Base-by-base conservation (phyloP, 805 yeast genomes). In the Lachancea quebecensis region DNA sequence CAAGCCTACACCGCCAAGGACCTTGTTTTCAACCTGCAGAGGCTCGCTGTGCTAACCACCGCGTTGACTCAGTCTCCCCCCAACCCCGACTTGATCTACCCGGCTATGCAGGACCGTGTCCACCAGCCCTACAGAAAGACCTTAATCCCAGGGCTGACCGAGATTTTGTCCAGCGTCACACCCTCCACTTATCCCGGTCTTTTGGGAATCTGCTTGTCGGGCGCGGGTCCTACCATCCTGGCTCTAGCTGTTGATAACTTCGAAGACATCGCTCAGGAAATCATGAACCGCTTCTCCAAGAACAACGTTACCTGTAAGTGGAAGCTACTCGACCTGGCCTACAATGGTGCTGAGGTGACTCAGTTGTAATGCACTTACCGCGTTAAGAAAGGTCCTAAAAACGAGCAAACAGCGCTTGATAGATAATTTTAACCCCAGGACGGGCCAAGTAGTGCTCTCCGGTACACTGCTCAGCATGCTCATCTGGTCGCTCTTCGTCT, bases 51-150 rank as follows among this genome's bases (percentile, higher is more conserved):
- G 18, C 76, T 93, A 53, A 93, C 98, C 27, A 82, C 93, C 5
- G 96, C 97, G 0, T 78, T 93, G 59, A 84, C 95, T n/a, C 76
- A 81, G 57, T 78, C 79, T 10, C 84, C 88, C 17, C 96, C 95
- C 35, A 81, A 85, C 59, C 77, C 95, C 28, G 81, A 80, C 47
- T 72, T 90, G 53, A 89, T 93, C 54, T 89, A 85, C 66, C 84
- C 91, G 50, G 87, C 98, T 14, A 93, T 93, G 98, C 95, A 88
- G 69, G 99, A 93, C 66, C 82, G 84, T 59, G 77, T 93, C 34
- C 99, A 93, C 68, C 99, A 93, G 66, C 96, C 97, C n/a, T 93
- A 91, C 74, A 78, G 99, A 60, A 81, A 89, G 59, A 81, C 82
- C 11, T 75, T 91, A 55, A 87, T 93, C 47, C 99, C 99, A 4